Base-by-base conservation (phyloP, 768 basidiomycete species). In the Hydnomerulius pinastri region DNA sequence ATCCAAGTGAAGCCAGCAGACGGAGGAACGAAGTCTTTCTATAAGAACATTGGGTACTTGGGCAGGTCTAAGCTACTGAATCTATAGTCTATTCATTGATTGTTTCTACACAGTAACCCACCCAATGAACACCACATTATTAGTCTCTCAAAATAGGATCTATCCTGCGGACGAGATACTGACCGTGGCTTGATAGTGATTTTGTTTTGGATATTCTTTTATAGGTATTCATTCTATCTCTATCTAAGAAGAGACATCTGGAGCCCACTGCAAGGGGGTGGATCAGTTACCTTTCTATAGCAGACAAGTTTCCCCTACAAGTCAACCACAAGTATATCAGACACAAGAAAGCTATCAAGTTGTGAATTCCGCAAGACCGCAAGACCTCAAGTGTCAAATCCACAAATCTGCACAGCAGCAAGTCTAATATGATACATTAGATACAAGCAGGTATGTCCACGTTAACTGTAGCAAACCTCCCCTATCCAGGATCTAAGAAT, bases 191-290 rank as follows among this genome's bases (percentile, higher is more conserved):
- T n/a, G n/a, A n/a, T n/a, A n/a, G n/a, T n/a, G n/a, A n/a, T n/a
- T n/a, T n/a, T n/a, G n/a, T n/a, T n/a, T n/a, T n/a, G n/a, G n/a
- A n/a, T n/a, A n/a, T n/a, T n/a, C n/a, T n/a, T n/a, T n/a, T n/a
- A n/a, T n/a, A n/a, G n/a, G n/a, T n/a, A n/a, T n/a, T n/a, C n/a
- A n/a, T n/a, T n/a, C n/a, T n/a, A n/a, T n/a, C n/a, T 35, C 33
- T 35, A 35, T 35, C 12, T 12, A 35, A 35, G 33, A 35, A 35
- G 33, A 35, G 20, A 21, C 39, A 21, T 7, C 42, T 52, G 52
- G 54, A 56, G 54, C 54, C 54, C 54, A 56, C 54, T 46, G 54
- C 54, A 41, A 51, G 54, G 54, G 54, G 48, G 37, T 25, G 48
- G 29, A 36, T 13, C 20, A 43, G 17, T 35, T 5, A 12, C 30